phyloP scores from a whole-genome alignment of 352 stramenopile genomes.

The Phytophthora crassamura region DNA sequence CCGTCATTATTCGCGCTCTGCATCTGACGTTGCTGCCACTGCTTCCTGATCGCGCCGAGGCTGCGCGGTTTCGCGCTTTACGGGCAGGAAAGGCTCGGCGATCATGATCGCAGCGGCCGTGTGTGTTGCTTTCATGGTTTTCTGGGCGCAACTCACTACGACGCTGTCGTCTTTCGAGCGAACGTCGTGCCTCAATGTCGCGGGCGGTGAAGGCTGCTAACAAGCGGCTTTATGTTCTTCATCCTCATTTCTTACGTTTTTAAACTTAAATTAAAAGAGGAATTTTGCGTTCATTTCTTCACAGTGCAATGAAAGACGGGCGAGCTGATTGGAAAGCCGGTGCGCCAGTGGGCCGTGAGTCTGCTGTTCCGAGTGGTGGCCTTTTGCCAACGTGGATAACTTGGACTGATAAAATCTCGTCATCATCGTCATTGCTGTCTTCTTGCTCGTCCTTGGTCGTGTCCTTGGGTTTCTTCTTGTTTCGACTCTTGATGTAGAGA shows the following conservation, averaged over 20 bases:
- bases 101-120: slow-evolving; percentile 37
- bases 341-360: neutral
- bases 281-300: neutral
- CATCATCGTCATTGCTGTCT: slow-evolving; percentile 8
- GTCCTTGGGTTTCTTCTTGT: slow-evolving; percentile 18
- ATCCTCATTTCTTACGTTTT: slow-evolving; percentile 5
- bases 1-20: slow-evolving; percentile 41
- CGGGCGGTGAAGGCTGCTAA: slow-evolving; percentile 71
- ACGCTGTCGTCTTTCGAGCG: slow-evolving; percentile 57
- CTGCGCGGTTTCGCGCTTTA: slow-evolving; percentile 34
- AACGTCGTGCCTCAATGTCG: slow-evolving; percentile 69
- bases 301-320: slow-evolving; percentile 8
- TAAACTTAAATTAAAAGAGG: too few species aligned
- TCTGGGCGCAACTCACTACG: slow-evolving; percentile 64
- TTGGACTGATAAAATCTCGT: slow-evolving; percentile 14
- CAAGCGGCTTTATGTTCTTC: slow-evolving; percentile 20
- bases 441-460: slow-evolving; percentile 3
- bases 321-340: neutral
- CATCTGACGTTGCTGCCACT: slow-evolving; percentile 46
- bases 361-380: neutral
- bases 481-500: slow-evolving; percentile 40
- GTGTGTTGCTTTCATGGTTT: slow-evolving; percentile 45
- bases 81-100: slow-evolving; percentile 24
- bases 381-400: slow-evolving; percentile 9
- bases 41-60: slow-evolving; percentile 49